A percentile compares a stretch with the other conserved stretches of the same genome.
Conservation (phyloP, 2,329 filamentous ascomycete species). For the Calonectria pseudoturangicola region DNA sequence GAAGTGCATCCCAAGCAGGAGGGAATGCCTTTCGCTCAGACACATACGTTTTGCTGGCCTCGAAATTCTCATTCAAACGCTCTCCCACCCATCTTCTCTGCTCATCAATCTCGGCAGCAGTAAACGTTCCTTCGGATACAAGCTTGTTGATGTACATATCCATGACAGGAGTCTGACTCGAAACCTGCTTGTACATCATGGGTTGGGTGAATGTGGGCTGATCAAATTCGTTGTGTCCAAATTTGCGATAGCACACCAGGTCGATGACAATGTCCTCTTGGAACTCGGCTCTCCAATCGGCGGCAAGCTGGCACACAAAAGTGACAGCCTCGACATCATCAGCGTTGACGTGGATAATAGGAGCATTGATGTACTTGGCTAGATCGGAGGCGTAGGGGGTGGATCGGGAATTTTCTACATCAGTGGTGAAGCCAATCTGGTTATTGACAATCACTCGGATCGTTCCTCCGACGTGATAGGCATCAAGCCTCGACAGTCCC, state of each 20-base stretch:
- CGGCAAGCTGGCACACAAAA: constrained; percentile 96
- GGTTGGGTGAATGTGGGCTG: constrained; percentile 99
- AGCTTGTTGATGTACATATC: constrained; percentile 94
- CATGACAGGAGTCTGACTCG: constrained; percentile 86
- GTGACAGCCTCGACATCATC: constrained; percentile 98
- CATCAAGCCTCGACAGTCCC: constrained; percentile 94
- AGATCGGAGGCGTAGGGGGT: constrained; percentile 99
- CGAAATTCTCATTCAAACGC: constrained; percentile 97
- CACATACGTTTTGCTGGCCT: constrained; percentile 96
- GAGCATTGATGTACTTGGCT: constrained; percentile 97
- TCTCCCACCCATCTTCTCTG: constrained; percentile 99
- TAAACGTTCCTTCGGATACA: constrained; percentile 92
- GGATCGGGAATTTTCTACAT: constrained; percentile 95
- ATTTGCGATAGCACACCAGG: constrained; percentile 98
- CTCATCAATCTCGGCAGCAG: constrained; percentile 96
- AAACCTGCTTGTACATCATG: constrained; percentile 98
- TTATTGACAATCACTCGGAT: constrained; percentile 99
- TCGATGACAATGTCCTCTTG: constrained; percentile 98
- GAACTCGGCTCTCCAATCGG: constrained; percentile 98
- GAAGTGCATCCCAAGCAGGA: constrained; percentile 98
- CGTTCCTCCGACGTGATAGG: constrained; percentile 96
- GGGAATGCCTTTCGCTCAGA: constrained; percentile 97
- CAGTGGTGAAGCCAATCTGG: constrained; percentile 99
- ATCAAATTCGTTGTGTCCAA: constrained; percentile 99
- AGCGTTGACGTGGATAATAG: constrained; percentile 98